Conservation (phyloP, 2,329 filamentous ascomycete species). For the Bipolaris sorokiniana region DNA sequence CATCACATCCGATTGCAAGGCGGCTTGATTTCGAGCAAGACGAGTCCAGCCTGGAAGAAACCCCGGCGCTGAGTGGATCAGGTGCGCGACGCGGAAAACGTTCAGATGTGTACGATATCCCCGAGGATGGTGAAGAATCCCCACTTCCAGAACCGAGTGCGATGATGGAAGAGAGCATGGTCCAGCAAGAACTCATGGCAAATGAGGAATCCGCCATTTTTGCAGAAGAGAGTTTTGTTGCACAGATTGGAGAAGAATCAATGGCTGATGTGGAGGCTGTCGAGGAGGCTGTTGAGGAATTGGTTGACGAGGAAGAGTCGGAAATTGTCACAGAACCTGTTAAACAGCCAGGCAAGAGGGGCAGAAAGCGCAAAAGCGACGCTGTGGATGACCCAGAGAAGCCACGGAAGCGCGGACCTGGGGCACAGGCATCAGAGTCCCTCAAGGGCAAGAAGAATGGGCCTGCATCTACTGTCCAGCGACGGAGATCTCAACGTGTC, state of each 20-base stretch:
- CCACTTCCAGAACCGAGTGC: slow-evolving; percentile 35
- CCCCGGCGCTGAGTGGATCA: slow-evolving; percentile 42
- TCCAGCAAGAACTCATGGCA: slow-evolving; percentile 40
- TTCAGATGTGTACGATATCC: slow-evolving; percentile 42
- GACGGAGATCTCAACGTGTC: slow-evolving; percentile 36
- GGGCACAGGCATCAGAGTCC: slow-evolving; percentile 16
- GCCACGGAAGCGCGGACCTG: slow-evolving; percentile 26
- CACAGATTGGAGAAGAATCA: slow-evolving; percentile 38
- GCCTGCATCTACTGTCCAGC: slow-evolving; percentile 20
- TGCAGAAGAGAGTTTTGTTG: slow-evolving; percentile 39
- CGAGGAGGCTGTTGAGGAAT: slow-evolving; percentile 25
- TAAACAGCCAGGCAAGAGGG: slow-evolving; percentile 34
- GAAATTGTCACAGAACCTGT: slow-evolving; percentile 34
- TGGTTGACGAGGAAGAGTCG: slow-evolving; percentile 37
- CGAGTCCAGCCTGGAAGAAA: slow-evolving; percentile 42
- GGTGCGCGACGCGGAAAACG: slow-evolving; percentile 41
- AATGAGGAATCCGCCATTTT: slow-evolving; percentile 33
- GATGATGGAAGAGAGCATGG: slow-evolving; percentile 40
- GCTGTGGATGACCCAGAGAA: slow-evolving; percentile 24
- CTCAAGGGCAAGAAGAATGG: slow-evolving; percentile 30
- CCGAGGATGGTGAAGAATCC: slow-evolving; percentile 32
- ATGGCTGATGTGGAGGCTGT: slow-evolving; percentile 24
- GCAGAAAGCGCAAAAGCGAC: slow-evolving; percentile 42
- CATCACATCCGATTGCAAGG: slow-evolving; percentile 56
- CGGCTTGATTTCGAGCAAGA: slow-evolving; percentile 62